A percentile compares a stretch with the other conserved stretches of the same genome.
Evolutionary conservation across 768 basidiomycete species (phyloP).

Genomic region (Pleurotus eryngii): DNA sequence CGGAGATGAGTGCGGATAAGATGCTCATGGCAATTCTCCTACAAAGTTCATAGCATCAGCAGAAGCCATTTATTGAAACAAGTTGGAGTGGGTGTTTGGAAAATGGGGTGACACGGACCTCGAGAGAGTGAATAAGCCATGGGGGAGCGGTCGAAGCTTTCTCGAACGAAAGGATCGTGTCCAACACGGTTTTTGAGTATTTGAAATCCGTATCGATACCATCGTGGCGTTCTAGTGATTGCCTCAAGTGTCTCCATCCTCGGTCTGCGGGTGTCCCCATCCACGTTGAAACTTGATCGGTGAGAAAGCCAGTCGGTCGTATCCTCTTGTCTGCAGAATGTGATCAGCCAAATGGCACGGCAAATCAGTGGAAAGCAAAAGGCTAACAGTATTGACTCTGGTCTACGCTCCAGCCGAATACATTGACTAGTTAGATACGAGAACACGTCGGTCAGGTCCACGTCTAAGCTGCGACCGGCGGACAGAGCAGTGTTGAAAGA

Average conservation of each 20-base stretch:
- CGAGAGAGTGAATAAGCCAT: constrained; percentile 78
- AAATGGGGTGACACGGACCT: constrained; percentile 40
- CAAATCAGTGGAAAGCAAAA: constrained; percentile 1
- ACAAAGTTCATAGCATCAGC: background rate
- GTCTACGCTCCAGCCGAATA: constrained; percentile 64
- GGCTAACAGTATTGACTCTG: constrained; percentile 57
- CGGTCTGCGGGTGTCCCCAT: constrained; percentile 75
- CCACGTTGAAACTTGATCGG: constrained; percentile 80
- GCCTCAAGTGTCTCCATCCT: constrained; percentile 86
- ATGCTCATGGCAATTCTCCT: constrained; percentile 79
- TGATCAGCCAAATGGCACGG: constrained; percentile 8
- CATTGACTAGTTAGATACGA: constrained; percentile 75
- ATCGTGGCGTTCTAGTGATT: constrained; percentile 78
- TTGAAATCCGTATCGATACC: constrained; percentile 62
- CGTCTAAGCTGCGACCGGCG: constrained; percentile 67
- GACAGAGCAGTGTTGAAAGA: constrained; percentile 78
- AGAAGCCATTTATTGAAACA: background rate
- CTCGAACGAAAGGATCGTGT: constrained; percentile 71
- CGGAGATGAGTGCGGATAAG: constrained; percentile 76
- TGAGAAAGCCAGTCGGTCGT: constrained; percentile 78
- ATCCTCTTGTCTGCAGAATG: constrained; percentile 54
- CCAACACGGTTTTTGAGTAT: constrained; percentile 75
- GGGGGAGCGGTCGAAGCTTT: constrained; percentile 63
- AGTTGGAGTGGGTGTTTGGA: background rate
- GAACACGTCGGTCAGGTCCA: constrained; percentile 89